Evolutionary conservation across 2,329 filamentous ascomycete genomes (phyloP), one percentile per base, ranked within the genome.

Genomic region (Hypocrella siamensis): DNA sequence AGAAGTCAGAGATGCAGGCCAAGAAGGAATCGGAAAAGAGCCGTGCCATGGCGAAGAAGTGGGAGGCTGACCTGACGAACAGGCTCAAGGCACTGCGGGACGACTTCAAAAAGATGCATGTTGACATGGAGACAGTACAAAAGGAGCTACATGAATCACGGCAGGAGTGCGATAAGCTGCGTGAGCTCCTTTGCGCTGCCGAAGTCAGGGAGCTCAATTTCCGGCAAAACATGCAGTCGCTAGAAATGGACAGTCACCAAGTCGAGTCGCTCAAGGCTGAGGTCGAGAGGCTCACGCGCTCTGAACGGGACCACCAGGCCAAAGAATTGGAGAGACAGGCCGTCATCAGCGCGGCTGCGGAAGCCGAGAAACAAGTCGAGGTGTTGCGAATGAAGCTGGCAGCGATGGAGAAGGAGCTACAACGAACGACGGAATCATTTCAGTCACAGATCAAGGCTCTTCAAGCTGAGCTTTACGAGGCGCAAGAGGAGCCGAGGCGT

Each of bases 1-100:
- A 80, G 44, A 73, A 76, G 42, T 60, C 69, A 3, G 79, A 82
- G 49, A 61, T 70, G 37, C 75, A 80, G 45, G 66, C 78, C 31
- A 77, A 75, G 44, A 79, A 73, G 40, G 80, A 86, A 43, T 75
- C 72, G 0, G 72, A 82, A 37, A 78, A 74, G 42, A 76, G 77
- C 28, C 72, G 80, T 21, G 73, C 68, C 25, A 67, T 85, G 42
- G 69, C 77, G 2, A 82, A 82, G 55, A 86, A 82, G 47, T 81
- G 79, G 69, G 82, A 88, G 46, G 69, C 65, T 2, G 76, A 83
- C 41, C 60, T 85, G 19, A 71, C 68, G 30, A 62, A 63, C 32
- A 83, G 80, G 51, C 57, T 85, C 27, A 68, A 71, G 39, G 57
- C 59, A 4, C 61, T 83, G 26, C 68, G 75, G 31, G 79, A 84